Conservation (phyloP, 1,139 yeast species). For the Debaryomycetaceae sp. region DNA sequence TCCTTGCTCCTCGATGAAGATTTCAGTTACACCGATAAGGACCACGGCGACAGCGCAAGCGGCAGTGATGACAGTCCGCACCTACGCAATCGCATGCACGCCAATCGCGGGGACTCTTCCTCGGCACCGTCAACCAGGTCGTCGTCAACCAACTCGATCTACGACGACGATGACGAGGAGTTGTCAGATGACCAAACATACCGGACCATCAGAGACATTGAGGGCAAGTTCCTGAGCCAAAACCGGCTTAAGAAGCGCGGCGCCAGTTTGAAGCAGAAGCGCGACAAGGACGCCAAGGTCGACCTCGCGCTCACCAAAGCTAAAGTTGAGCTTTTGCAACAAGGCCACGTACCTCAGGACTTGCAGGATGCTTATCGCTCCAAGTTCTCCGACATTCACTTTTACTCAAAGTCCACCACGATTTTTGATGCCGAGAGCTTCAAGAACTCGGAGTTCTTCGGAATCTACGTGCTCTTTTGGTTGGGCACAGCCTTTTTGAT, state of each 20-base stretch:
- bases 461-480: constrained; percentile 69
- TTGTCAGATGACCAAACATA: constrained; percentile 10
- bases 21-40: constrained; percentile 9
- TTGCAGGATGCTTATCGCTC: constrained; percentile 19
- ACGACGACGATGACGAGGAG: neutral
- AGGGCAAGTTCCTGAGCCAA: neutral
- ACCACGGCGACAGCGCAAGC: neutral
- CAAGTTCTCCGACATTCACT: constrained; percentile 42
- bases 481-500: constrained; percentile 53
- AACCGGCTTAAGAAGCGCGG: constrained; percentile 1
- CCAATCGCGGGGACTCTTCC: too few species aligned
- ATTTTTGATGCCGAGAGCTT: constrained; percentile 45
- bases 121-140: too few species aligned
- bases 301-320: constrained; percentile 1
- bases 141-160: too few species aligned
- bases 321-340: constrained; percentile 1
- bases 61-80: neutral
- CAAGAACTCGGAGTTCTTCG: constrained; percentile 48
- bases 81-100: too few species aligned
- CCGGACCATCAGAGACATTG: neutral
- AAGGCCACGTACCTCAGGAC: too few species aligned
- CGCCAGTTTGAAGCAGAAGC: neutral
- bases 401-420: constrained; percentile 36
- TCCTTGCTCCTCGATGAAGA: constrained; percentile 21
- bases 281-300: neutral